Evolutionary conservation across 23 red algal genomes (phyloP).

Genomic region (Rhodosorus marinus): DNA sequence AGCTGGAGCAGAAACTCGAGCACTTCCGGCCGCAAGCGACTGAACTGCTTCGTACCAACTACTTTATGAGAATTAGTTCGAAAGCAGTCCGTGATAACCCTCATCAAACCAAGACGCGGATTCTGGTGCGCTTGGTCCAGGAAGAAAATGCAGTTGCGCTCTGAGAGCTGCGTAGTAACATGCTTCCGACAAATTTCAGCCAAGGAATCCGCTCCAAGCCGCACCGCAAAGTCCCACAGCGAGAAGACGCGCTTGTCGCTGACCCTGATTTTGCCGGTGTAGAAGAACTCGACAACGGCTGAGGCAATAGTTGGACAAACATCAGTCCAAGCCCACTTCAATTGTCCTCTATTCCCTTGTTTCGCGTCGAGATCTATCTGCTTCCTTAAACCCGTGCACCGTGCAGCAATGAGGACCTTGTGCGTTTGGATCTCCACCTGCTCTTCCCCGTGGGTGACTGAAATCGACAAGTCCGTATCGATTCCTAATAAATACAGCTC

Average conservation of each 20-base stretch:
- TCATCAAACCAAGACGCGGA: background rate
- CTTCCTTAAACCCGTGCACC: too few species aligned
- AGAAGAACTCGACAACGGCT: too few species aligned
- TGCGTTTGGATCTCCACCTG: too few species aligned
- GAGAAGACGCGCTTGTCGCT: background rate
- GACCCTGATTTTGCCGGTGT: background rate
- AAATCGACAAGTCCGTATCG: too few species aligned
- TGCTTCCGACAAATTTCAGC: background rate
- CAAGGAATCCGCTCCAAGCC: background rate
- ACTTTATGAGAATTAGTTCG: too few species aligned
- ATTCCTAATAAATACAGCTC: too few species aligned
- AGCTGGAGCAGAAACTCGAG: background rate
- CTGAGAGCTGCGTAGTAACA: background rate
- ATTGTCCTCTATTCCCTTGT: too few species aligned
- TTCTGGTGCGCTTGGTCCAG: background rate
- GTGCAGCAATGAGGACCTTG: too few species aligned
- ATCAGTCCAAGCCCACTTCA: too few species aligned
- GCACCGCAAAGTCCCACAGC: background rate
- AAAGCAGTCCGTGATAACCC: background rate
- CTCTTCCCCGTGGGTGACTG: too few species aligned
- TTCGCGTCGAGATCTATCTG: too few species aligned
- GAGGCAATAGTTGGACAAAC: too few species aligned
- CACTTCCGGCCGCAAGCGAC: background rate
- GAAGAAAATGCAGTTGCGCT: background rate
- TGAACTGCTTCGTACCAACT: background rate